Percentiles rank a stretch among this genome's conserved stretches.
phyloP scores from a whole-genome alignment of 2,329 filamentous ascomycete species.

The Periconia macrospinosa region DNA sequence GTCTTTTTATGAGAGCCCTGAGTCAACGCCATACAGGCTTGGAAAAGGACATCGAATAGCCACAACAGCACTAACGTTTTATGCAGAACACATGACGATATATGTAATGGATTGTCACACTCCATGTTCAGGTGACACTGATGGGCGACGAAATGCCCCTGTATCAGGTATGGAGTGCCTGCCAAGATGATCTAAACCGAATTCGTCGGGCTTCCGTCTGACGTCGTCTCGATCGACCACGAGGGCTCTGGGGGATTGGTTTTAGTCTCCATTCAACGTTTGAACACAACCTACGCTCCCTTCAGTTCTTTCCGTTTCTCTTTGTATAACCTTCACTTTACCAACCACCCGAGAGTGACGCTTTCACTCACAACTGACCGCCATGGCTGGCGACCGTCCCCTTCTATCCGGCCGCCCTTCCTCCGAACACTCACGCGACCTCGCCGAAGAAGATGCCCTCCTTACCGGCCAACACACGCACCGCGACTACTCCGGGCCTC shows the following conservation, averaged over 20 bases:
- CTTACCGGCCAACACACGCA: slow-evolving; percentile 56
- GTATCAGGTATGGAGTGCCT: neutral
- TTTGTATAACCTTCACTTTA: neutral
- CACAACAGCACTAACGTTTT: no score
- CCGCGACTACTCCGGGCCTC: slow-evolving; percentile 28
- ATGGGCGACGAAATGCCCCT: neutral
- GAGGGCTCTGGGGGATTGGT: neutral
- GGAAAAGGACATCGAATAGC: no score
- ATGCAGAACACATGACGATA: neutral
- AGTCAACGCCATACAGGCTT: no score
- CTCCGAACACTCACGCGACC: slow-evolving; percentile 58
- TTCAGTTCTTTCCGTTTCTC: neutral
- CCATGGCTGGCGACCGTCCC: slow-evolving; percentile 53
- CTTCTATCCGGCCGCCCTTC: slow-evolving; percentile 59
- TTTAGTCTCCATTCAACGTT: neutral
- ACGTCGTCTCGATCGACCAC: neutral
- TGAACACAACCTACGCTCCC: neutral
- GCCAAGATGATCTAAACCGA: neutral
- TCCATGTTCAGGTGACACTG: neutral
- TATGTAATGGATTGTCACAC: neutral
- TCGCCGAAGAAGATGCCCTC: slow-evolving; percentile 65
- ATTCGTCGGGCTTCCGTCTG: neutral
- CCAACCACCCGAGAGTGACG: neutral
- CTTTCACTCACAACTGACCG: neutral
- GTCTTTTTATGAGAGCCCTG: no score